A percentile compares a stretch with the other conserved stretches of the same genome.
Evolutionary conservation across 768 basidiomycete species (phyloP).

Genomic region (Leccinum rimulosum): DNA sequence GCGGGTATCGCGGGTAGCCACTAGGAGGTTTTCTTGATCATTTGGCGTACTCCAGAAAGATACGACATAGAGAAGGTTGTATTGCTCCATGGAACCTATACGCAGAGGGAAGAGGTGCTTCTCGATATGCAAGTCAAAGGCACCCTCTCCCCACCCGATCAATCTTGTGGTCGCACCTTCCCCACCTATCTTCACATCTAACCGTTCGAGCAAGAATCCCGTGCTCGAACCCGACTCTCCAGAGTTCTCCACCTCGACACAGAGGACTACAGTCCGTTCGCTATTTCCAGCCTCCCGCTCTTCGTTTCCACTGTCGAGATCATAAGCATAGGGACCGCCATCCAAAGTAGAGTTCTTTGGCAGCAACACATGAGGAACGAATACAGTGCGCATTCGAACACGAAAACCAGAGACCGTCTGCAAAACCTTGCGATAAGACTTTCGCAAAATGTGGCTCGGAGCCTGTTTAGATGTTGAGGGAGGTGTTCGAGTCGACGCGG

Average conservation of each 20-base stretch:
- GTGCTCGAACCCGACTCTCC: constrained; percentile 58
- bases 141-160: constrained; percentile 47
- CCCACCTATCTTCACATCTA: constrained; percentile 75
- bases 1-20: constrained; percentile 33
- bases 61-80: constrained; percentile 88
- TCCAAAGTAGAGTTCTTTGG: constrained; percentile 36
- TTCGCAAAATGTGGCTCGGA: constrained; percentile 70
- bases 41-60: constrained; percentile 69
- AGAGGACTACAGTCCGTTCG: constrained; percentile 85
- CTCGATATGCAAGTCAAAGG: constrained; percentile 32
- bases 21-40: constrained; percentile 42
- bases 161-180: constrained; percentile 51
- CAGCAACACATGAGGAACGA: constrained; percentile 80
- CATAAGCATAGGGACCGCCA: constrained; percentile 32
- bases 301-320: constrained; percentile 48
- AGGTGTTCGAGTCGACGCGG: constrained; percentile 41
- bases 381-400: constrained; percentile 92
- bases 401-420: constrained; percentile 79
- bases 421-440: constrained; percentile 80
- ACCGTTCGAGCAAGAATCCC: constrained; percentile 73
- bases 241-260: constrained; percentile 86
- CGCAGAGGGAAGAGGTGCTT: constrained; percentile 64
- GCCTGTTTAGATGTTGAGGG: constrained; percentile 47
- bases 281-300: constrained; percentile 66
- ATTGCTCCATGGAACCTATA: constrained; percentile 75